These are phyloP conservation scores for Eucalyptus marginata DNA, from an alignment of 345 rosid genomes.

Conservation along the genomic window DNA sequence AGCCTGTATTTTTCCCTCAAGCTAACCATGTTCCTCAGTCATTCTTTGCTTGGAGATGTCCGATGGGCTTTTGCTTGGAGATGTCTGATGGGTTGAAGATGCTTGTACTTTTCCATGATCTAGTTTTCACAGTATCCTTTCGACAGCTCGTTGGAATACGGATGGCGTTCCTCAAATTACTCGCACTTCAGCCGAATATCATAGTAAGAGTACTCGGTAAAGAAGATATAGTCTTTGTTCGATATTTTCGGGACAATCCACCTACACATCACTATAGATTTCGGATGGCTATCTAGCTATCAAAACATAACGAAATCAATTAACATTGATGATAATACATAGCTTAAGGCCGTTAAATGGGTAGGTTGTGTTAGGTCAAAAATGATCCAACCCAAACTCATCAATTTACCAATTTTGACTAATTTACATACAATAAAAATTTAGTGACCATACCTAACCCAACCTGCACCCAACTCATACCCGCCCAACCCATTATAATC, in stretches of 20 bases:
- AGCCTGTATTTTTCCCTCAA: neutral
- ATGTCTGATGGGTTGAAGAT: neutral
- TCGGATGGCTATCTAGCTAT: too few relatives aligned
- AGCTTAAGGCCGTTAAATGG: too few relatives aligned
- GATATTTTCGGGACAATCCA: too few relatives aligned
- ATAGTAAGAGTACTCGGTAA: neutral
- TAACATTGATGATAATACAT: too few relatives aligned
- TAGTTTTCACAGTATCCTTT: neutral
- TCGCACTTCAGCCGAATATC: neutral
- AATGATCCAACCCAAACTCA: rapidly evolving
- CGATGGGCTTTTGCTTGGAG: neutral
- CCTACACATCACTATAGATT: too few relatives aligned
- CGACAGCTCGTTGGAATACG: neutral
- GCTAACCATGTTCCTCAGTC: neutral
- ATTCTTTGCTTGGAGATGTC: neutral
- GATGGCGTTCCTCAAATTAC: neutral
- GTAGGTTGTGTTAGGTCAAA: rapidly evolving
- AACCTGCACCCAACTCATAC: too few relatives aligned
- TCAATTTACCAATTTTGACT: too few relatives aligned
- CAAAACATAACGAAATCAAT: too few relatives aligned
- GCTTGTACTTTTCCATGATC: neutral
- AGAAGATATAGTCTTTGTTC: too few relatives aligned
- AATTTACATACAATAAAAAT: too few relatives aligned
- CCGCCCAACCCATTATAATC: too few relatives aligned
- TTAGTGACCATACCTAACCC: too few relatives aligned